Base-by-base conservation (phyloP, 768 basidiomycete species). In the Boletales sp. region DNA sequence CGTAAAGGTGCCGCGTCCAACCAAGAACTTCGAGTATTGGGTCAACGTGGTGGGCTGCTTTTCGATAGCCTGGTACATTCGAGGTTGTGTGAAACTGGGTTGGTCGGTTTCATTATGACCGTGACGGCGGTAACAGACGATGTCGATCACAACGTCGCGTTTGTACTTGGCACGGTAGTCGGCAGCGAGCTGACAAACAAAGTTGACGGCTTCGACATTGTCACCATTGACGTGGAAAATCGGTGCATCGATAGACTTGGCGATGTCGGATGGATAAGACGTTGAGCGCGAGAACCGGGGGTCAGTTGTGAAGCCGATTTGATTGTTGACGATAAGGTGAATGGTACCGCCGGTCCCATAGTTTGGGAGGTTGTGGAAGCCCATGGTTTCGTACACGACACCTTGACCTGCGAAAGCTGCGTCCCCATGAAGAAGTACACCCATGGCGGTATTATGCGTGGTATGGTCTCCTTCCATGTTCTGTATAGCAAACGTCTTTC, bases 101-200 rank as follows among this genome's bases (percentile, higher is more conserved):
- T 99, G 97, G 65, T 99, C 97, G 10, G 94, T 97, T 72, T 99
- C 97, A 69, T 99, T 99, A 74, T 99, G 97, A n/a, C 97, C 97
- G 66, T 98, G 84, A 47, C 94, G 92, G 56, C 97, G 90, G 75
- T 97, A 99, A 74, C 97, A 99, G 50, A 99, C 94, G 50, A 99
- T 92, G 70, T 99, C 95, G 53, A 99, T 74, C 62, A 99, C 95
- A 55, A 99, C 95, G 67, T 99, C 97, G 75, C 90, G 94, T 80
- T 95, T 97, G 80, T 86, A 99, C 72, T 93, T 95, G 58, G 95
- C 94, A 43, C 95, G 86, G 73, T 92, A 99, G 69, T 99, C 95
- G 29, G 95, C 95, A 24, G 95, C 97, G 48, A 99, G 85, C 63
- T 95, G 94, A 72, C 92, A 95, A 36, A 99, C 95, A 64, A 94